Percentiles rank a stretch among this genome's conserved stretches.
Evolutionary conservation across 495 filamentous ascomycete genomes (phyloP).

Genomic region (Hyaloscypha bicolor): DNA sequence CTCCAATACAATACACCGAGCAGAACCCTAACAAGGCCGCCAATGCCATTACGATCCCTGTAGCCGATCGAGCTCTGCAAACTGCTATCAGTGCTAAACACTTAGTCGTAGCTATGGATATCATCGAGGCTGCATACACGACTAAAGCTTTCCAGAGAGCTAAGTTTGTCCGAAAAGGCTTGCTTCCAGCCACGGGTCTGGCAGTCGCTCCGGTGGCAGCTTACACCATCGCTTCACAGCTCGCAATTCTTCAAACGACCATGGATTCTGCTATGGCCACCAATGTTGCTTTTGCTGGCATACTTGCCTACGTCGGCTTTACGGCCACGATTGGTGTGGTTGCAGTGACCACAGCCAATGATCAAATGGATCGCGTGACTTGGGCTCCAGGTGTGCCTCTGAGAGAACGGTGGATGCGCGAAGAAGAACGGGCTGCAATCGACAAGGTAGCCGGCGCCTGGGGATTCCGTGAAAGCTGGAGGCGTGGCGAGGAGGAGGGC

Average conservation of each 20-base stretch:
- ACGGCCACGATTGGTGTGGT: constrained; percentile 80
- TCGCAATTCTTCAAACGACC: constrained; percentile 63
- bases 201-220: constrained; percentile 67
- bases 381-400: constrained; percentile 83
- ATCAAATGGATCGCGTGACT: constrained; percentile 90
- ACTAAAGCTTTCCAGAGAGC: constrained; percentile 69
- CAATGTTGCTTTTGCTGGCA: constrained; percentile 77
- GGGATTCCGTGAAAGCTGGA: constrained; percentile 81
- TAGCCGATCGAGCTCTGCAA: constrained; percentile 71
- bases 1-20: constrained; percentile 58
- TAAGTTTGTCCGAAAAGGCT: constrained; percentile 54
- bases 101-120: constrained; percentile 72
- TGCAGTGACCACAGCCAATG: constrained; percentile 81
- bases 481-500: constrained; percentile 87
- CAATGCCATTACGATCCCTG: constrained; percentile 66
- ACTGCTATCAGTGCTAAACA: constrained; percentile 77
- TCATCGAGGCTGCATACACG: constrained; percentile 78
- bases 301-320: constrained; percentile 77
- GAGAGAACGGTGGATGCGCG: constrained; percentile 83
- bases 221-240: constrained; percentile 64
- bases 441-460: constrained; percentile 85
- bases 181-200: constrained; percentile 33
- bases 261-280: constrained; percentile 73
- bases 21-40: constrained; percentile 68
- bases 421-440: constrained; percentile 88